phyloP scores from a whole-genome alignment of 116 monocot genomes.

The Zostera marina region DNA sequence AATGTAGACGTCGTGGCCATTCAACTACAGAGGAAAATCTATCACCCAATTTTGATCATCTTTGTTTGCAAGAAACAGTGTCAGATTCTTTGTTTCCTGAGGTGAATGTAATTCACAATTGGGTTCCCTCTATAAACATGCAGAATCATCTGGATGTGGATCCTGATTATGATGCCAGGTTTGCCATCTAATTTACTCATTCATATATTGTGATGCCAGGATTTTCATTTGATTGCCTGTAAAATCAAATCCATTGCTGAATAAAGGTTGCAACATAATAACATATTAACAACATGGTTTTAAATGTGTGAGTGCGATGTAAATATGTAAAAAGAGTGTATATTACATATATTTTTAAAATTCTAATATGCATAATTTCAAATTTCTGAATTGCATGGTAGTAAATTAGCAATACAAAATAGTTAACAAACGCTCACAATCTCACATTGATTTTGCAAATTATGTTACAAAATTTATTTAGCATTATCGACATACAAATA shows the following conservation, averaged over 20 bases:
- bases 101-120: constrained; percentile 70
- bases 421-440: too few species aligned
- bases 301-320: too few species aligned
- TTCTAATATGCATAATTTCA: too few species aligned
- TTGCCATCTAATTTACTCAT: constrained; percentile 5
- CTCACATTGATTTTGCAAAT: not conserved
- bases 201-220: not conserved
- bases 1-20: constrained; percentile 7
- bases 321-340: too few species aligned
- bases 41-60: constrained; percentile 10
- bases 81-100: constrained; percentile 27
- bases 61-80: constrained; percentile 17
- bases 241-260: too few species aligned
- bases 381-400: too few species aligned
- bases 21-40: constrained; percentile 5
- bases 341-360: too few species aligned
- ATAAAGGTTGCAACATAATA: too few species aligned
- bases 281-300: too few species aligned
- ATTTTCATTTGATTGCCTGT: too few species aligned
- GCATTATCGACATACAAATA: too few species aligned
- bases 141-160: constrained; percentile 32
- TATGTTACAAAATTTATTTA: not conserved
- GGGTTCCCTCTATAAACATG: constrained; percentile 33
- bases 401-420: too few species aligned
- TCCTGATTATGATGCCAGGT: constrained; percentile 73